Evolutionary conservation across 495 filamentous ascomycete species (phyloP), one percentile per base, ranked within the genome.

Genomic region (Penicillium psychrofluorescens): DNA sequence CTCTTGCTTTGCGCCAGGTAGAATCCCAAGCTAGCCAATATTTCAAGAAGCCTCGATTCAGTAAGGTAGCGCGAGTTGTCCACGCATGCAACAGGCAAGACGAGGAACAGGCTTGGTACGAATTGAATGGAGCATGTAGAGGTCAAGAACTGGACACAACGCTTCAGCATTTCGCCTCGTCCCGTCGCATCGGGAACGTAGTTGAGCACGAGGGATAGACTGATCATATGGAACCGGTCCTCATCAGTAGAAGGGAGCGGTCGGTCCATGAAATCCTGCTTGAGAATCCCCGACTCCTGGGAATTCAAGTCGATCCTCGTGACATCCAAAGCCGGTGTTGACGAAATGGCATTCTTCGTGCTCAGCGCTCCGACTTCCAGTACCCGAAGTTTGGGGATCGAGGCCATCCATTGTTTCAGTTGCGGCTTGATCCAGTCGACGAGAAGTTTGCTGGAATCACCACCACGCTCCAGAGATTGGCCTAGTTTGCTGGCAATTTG

Each of bases 181-280:
- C 68, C 76, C n/a, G 59, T 64, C 11, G 87, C 72, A 49, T 86
- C 77, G 8, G 90, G 83, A 16, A 96, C 90, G 58, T 86, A 99
- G 63, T 99, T 99, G 14, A 99, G 74, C 8, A 99, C 94, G 39
- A 99, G 70, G 1, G 88, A 95, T n/a, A 99, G 75, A 49, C 86
- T 92, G 55, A 99, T 83, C 35, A 95, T 72, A 58, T 99, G 84
- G 57, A 96, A 97, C 28, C 65, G 67, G 35, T 91, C 82, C 0
- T 68, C 61, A 29, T 76, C 70, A 39, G 66, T 54, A 7, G 40
- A 42, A 0, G 91, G 91, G 12, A 92, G 63, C 7, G 90, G 86
- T 30, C 88, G 72, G 56, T 86, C 67, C 90, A 99, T 97, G 54
- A 99, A 97, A 63, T 99, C 88, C 57, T 97, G 90, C 58, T 88